phyloP scores from a whole-genome alignment of 441 rosid genomes.

The Sinapis alba region DNA sequence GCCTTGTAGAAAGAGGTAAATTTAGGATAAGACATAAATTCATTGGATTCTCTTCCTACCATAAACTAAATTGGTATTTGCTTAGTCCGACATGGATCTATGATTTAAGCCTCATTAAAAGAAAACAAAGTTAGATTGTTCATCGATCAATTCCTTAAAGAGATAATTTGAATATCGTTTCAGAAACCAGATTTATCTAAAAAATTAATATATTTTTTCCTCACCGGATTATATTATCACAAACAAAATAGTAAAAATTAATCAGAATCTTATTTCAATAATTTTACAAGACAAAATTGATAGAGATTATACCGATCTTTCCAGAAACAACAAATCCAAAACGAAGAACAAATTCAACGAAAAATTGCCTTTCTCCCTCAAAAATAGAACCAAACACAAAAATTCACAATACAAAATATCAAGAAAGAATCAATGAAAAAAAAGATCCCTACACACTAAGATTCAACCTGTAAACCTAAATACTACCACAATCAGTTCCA shows the following conservation, averaged over 20 bases:
- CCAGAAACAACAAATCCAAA: neutral
- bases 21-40: too few relatives aligned
- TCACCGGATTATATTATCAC: neutral
- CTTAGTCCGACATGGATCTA: neutral
- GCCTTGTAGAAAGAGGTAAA: too few relatives aligned
- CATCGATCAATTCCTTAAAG: too few relatives aligned
- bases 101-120: too few relatives aligned
- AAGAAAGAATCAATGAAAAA: neutral
- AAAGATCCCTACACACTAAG: neutral
- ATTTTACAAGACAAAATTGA: neutral
- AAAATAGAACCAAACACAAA: too few relatives aligned
- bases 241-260: neutral
- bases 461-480: neutral
- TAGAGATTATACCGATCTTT: neutral
- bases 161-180: too few relatives aligned
- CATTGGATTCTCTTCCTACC: neutral
- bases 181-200: too few relatives aligned
- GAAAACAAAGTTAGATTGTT: too few relatives aligned
- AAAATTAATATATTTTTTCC: too few relatives aligned
- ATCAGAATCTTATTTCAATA: neutral
- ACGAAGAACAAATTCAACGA: neutral
- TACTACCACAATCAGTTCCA: neutral
- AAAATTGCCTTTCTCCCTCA: too few relatives aligned
- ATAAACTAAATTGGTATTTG: neutral
- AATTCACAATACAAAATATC: neutral